Conservation (phyloP, 345 rosid genomes). For the Citrus cavaleriei region DNA sequence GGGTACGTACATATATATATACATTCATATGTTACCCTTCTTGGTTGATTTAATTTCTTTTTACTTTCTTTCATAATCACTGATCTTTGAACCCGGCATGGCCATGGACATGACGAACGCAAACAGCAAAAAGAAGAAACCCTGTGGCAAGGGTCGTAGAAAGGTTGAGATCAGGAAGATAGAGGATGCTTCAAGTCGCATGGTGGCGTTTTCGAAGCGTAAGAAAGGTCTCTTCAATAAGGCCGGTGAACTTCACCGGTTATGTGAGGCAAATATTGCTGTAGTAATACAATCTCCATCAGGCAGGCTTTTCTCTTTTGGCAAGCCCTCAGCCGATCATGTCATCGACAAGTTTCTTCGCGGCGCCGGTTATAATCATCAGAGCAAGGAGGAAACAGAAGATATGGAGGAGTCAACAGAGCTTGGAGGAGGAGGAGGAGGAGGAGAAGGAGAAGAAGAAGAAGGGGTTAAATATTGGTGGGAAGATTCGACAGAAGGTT, state of each 20-base stretch:
- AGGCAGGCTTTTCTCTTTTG: slow-evolving; percentile 9
- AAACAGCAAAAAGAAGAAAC: not conserved
- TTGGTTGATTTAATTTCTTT: not conserved
- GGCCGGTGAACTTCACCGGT: slow-evolving; percentile 10
- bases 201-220: slow-evolving; percentile 27
- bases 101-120: too few relatives aligned
- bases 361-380: not conserved
- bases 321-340: not conserved
- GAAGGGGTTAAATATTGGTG: not conserved
- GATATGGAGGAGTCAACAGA: not conserved
- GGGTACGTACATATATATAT: not conserved
- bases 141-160: slow-evolving; percentile 8
- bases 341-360: not conserved
- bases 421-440: not conserved
- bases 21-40: not conserved
- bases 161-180: slow-evolving; percentile 28
- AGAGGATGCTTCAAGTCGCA: slow-evolving; percentile 13
- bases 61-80: not conserved
- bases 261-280: slow-evolving; percentile 21
- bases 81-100: too few relatives aligned
- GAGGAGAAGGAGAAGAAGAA: too few relatives aligned
- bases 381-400: not conserved
- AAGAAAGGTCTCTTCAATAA: slow-evolving; percentile 28
- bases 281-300: slow-evolving; percentile 16
- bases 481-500: slow-evolving; percentile 1